Percentiles rank a stretch among this genome's conserved stretches.
Evolutionary conservation across 805 yeast species (phyloP).

Genomic region (Wickerhamiella dianesei): DNA sequence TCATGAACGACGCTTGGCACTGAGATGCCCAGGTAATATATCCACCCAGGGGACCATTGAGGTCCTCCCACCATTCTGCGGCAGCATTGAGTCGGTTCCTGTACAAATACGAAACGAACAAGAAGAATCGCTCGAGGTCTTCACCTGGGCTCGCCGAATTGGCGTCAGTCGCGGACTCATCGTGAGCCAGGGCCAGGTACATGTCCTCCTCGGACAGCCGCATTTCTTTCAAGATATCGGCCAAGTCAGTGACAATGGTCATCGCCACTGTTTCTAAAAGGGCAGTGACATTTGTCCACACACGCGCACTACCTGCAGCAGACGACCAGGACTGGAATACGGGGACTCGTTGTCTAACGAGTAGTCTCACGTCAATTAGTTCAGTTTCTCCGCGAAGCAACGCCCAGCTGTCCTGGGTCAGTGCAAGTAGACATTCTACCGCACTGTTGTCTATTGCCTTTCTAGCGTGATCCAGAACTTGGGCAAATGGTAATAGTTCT

Average conservation of each 20-base stretch:
- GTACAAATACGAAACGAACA: conserved; percentile 59
- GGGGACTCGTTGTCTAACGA: conserved; percentile 24
- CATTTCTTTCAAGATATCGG: conserved; percentile 30
- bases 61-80: conserved; percentile 51
- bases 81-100: conserved; percentile 46
- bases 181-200: conserved; percentile 18
- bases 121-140: conserved; percentile 76
- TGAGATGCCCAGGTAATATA: conserved; percentile 81
- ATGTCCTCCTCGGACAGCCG: conserved; percentile 28
- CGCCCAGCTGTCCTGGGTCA: conserved; percentile 23
- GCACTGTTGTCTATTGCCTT: conserved; percentile 27
- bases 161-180: background rate
- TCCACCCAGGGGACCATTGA: conserved; percentile 55
- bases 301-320: conserved; percentile 5
- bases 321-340: conserved; percentile 8
- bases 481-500: conserved; percentile 2
- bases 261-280: conserved; percentile 14
- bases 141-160: conserved; percentile 36
- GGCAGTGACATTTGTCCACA: conserved; percentile 16
- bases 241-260: conserved; percentile 24
- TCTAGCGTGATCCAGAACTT: conserved; percentile 18
- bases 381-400: background rate
- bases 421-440: conserved; percentile 27
- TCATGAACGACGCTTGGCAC: conserved; percentile 57
- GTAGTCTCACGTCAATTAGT: background rate